Evolutionary conservation across 2,329 filamentous ascomycete species (phyloP), one percentile per base, ranked within the genome.

Genomic region (Alternaria arbusti): DNA sequence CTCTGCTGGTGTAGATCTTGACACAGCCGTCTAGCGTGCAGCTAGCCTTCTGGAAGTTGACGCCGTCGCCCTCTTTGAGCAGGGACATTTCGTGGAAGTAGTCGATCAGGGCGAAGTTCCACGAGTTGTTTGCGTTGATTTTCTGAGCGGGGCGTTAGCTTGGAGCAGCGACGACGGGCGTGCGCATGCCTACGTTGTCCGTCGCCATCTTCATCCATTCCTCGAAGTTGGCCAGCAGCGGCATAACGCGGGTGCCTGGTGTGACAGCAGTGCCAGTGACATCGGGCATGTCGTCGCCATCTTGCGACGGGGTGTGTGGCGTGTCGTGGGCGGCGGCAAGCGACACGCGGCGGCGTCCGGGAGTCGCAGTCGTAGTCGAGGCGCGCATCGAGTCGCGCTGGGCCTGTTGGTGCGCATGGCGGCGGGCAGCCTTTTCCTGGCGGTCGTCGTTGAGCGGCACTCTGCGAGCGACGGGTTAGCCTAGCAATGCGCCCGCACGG

Each of bases 151-250:
- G 17, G 49, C 9, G 62, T 72, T 63, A 74, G 64, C 51, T 55
- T 61, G 22, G 56, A 60, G 28, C 36, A 40, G 36, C 17, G 52
- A 15, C 13, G 6, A 28, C 5, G 20, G 15, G 20, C n/a, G 12
- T 5, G 5, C 15, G 44, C 13, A 22, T 49, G 58, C 67, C 54
- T 74, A 80, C 79, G 74, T 99, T 99, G 84, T 99, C 96, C 15
- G 96, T 98, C 3, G 96, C 96, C 94, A 99, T 97, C 86, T 98
- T 99, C 94, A 99, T 98, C 96, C 95, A 98, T 79, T 99, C 96
- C 80, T 99, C 96, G 74, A 98, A 99, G 82, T 99, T 99, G 75
- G 96, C 96, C 58, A 99, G 85, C 72, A 99, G 91, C 1, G 96
- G 96, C 26, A 97, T 72, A 32, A 75, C 93, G 65, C 94, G 91